Evolutionary conservation across 225 moss, liverwort and hornwort species (phyloP).

Genomic region (Marchantia paleacea): DNA sequence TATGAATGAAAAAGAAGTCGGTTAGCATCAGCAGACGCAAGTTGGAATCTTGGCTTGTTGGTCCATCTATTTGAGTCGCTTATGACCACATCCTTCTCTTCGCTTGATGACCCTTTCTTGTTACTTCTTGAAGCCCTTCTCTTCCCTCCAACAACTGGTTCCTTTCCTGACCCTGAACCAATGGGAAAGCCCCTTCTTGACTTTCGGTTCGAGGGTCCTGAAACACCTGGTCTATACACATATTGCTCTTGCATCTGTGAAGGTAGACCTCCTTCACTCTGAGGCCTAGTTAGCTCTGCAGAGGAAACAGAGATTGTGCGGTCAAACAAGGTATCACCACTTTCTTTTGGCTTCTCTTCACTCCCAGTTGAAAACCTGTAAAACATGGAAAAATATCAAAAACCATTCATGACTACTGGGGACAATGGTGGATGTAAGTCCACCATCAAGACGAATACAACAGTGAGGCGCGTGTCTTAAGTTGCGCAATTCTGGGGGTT

Average conservation of each 20-base stretch:
- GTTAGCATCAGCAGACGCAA: constrained; percentile 9
- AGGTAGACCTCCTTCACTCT: constrained; percentile 28
- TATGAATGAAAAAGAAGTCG: neutral
- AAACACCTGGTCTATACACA: constrained; percentile 38
- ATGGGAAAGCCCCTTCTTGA: constrained; percentile 32
- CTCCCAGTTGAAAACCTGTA: constrained; percentile 58
- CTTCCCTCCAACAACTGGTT: constrained; percentile 24
- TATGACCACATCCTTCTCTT: constrained; percentile 22
- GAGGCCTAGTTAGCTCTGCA: constrained; percentile 39
- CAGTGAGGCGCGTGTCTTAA: neutral
- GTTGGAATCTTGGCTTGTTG: constrained; percentile 9
- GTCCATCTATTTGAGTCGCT: constrained; percentile 29
- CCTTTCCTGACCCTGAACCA: constrained; percentile 25
- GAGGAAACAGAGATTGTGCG: constrained; percentile 57
- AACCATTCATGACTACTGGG: constrained; percentile 23
- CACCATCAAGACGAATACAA: neutral
- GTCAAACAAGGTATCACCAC: constrained; percentile 53
- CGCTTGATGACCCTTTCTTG: constrained; percentile 20
- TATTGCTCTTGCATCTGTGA: constrained; percentile 30
- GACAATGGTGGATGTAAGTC: constrained; percentile 2
- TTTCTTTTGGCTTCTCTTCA: constrained; percentile 49
- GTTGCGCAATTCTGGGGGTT: neutral
- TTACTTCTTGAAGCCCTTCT: constrained; percentile 23
- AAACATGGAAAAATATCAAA: constrained; percentile 28
- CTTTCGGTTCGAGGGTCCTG: constrained; percentile 35